Base-by-base conservation (phyloP, 495 filamentous ascomycete species). In the Articulospora tetracladia region DNA sequence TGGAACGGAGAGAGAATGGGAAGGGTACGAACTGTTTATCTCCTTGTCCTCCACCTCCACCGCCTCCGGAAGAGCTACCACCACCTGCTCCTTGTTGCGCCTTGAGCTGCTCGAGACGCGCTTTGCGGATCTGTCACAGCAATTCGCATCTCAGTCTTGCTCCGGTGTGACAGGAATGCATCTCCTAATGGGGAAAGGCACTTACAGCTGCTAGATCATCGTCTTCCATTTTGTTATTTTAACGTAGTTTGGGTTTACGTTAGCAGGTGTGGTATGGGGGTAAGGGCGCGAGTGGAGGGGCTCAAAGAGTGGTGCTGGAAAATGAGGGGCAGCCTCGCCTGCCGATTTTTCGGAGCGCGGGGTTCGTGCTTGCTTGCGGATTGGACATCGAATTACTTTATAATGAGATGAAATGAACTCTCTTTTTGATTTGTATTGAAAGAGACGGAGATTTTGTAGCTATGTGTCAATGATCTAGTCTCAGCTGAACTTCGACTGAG, bases 71-170 rank as follows among this genome's bases (percentile, higher is more conserved):
- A 13, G 8, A 3, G 23, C 72, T 48, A 17, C 62, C 62, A 57
- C 68, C 69, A 53, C 65, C 69, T 51, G 70, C 76, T 55, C 78
- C 66, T 61, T 77, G 74, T 70, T 93, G 87, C 62, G 89, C 78
- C 71, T 92, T 92, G 57, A 97, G 89, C 76, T 97, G 92, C 69
- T 91, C 90, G 34, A 96, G 84, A 58, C 93, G 91, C 62, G 92
- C 93, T 72, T 87, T 86, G 66, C 92, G 79, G 72, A 97, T 96
- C 90, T 96, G 49, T 22, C 27, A n/a, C n/a, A n/a, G n/a, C n/a
- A 57, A 26, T 39, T 54, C 50, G 27, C 32, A 39, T 30, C 48
- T 52, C 27, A 53, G 25, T 6, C 19, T 34, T 30, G 27, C 15
- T 28, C 8, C n/a, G n/a, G n/a, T n/a, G n/a, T n/a, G n/a, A n/a